Evolutionary conservation across 495 filamentous ascomycete species (phyloP), one percentile per base, ranked within the genome.

Genomic region (Hyaloscypha variabilis): DNA sequence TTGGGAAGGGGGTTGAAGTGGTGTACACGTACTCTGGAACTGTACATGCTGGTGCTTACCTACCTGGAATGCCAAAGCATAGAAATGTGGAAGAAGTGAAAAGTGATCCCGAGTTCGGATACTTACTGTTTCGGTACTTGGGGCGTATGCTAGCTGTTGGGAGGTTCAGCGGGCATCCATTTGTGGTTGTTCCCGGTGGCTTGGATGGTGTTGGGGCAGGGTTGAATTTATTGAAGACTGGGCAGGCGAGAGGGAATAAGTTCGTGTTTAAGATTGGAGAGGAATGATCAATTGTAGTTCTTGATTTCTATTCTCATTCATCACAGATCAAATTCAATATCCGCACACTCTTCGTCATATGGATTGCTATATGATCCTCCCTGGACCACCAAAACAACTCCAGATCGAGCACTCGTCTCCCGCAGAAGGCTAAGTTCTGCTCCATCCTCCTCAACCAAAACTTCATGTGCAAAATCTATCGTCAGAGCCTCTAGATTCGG

Each of bases 211-310:
- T 91, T 8, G 73, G 86, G 75, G 72, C 72, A 13, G 88, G 75
- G 1, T 67, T 92, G 73, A 70, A 73, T 68, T 77, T 83, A 57
- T 74, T 91, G 65, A 83, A 82, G 72, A 81, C 72, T 11, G 90
- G 89, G 0, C 88, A 87, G 70, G 87, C 83, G 46, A 87, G 83
- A 59, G 89, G 81, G 17, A 74, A 83, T 0, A 92, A 92, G 72
- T 91, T 88, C 75, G 84, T 91, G 2, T 85, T 89, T 65, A 71
- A 87, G 23, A 83, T 92, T 46, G 39, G 39, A 46, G 31, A 34
- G 31, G 31, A 34, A 13, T 1, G 31, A 34, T 34, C 31, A 36
- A 36, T 13, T 36, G 31, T 36, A 36, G 31, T 36, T 5, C 6
- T 13, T 5, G 31, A 36, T n/a, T n/a, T n/a, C n/a, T n/a, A n/a